Evolutionary conservation across 1,139 yeast species (phyloP), one percentile per base, ranked within the genome.

Genomic region (Zygosaccharomyces pseudobailii): DNA sequence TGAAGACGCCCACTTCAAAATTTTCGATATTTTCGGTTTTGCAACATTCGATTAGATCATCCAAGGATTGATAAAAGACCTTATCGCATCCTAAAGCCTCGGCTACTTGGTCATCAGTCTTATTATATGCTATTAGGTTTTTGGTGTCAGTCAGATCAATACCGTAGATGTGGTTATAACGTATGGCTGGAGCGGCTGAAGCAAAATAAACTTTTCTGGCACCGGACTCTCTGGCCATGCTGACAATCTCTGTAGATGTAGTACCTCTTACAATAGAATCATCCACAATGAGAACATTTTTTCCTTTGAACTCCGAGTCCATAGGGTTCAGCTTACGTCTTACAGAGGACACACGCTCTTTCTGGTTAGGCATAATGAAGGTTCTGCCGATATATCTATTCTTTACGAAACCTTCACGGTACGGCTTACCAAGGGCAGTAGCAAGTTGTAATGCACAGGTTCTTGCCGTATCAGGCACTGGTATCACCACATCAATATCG

Each of bases 201-300:
- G 98, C 98, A 68, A 94, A 86, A 66, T 80, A 92, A 17, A 92
- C 98, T 57, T 82, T 83, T 52, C 79, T 82, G 36, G 98, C 98
- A 47, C 98, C 98, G 4, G 97, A 96, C 68, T 92, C 98, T 61
- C 87, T 80, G 10, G 98, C 98, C 98, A 92, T 92, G 58, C 83
- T 87, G 27, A 94, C 95, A 59, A 92, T 92, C 70, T 92, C 98
- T 67, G 82, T 86, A 5, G 97, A 89, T 1, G 98, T 92, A 30
- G 98, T 92, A 54, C 98, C 98, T 68, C 98, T 82, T 20, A 92
- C 98, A 58, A 92, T 90, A 28, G 97, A 89, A 68, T 92, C 98
- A 69, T 92, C 98, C 40, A 92, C 97, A 51, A 92, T 77, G 55
- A 92, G 73, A n/a, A 92, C 98, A 53, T 82, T 84, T 61, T 88